A percentile compares a stretch with the other conserved stretches of the same genome.
Evolutionary conservation across 345 rosid genomes (phyloP).

Genomic region (Pistacia atlantica): DNA sequence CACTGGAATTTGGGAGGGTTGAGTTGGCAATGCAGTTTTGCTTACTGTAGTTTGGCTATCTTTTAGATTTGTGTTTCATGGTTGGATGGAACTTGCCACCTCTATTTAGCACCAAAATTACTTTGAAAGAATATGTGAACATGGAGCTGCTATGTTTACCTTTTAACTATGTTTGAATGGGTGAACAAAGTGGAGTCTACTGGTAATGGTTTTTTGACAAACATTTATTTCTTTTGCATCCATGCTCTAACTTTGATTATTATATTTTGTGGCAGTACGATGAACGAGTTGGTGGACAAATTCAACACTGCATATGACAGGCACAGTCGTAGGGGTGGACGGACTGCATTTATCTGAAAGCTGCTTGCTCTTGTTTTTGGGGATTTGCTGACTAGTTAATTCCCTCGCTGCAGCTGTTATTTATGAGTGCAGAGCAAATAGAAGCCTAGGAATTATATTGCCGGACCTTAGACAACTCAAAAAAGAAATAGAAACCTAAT

Average conservation of each 20-base stretch:
- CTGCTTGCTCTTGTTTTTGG: constrained; percentile 4
- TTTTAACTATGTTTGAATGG: not conserved
- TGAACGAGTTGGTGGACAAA: constrained; percentile 94
- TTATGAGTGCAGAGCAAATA: constrained; percentile 36
- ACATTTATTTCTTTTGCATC: constrained; percentile 2
- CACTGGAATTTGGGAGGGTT: not conserved
- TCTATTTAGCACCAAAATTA: too few relatives aligned
- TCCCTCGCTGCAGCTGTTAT: constrained; percentile 5
- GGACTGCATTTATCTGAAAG: constrained; percentile 73
- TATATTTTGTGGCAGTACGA: constrained; percentile 59
- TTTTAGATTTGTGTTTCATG: too few relatives aligned
- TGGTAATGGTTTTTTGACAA: not conserved
- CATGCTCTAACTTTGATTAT: not conserved
- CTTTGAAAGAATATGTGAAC: not conserved
- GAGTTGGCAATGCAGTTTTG: not conserved
- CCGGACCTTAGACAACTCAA: constrained; percentile 9
- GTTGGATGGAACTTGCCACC: too few relatives aligned
- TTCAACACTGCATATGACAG: constrained; percentile 96
- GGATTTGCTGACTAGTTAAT: constrained; percentile 9
- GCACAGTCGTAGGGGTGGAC: constrained; percentile 89
- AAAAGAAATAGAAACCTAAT: constrained; percentile 17
- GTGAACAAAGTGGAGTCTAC: not conserved
- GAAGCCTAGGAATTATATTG: constrained; percentile 25
- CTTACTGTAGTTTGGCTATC: not conserved
- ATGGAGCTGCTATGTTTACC: not conserved